phyloP scores from a whole-genome alignment of 208 protist species.

The Acanthamoeba castellanii region DNA sequence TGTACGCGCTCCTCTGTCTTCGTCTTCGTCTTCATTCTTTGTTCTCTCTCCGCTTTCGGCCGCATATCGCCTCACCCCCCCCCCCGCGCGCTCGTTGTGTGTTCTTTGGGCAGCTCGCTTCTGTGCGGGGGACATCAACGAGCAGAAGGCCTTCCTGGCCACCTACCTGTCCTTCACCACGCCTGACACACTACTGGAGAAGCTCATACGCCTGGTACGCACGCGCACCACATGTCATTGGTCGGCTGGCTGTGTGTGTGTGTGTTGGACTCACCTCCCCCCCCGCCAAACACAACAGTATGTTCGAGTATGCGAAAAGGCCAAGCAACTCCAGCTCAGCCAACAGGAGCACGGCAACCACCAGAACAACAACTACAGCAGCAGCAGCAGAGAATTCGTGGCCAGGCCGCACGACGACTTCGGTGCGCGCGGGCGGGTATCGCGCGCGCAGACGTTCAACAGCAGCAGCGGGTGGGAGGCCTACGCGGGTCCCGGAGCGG shows the following conservation, averaged over 20 bases:
- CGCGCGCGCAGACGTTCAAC: too few species aligned
- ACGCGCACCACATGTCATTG: neutral
- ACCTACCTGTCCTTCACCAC: constrained; percentile 70
- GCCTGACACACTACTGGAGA: neutral
- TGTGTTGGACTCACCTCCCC: neutral
- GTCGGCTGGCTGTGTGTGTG: neutral
- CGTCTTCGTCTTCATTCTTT: too few species aligned
- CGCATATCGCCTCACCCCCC: too few species aligned
- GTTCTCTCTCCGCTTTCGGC: too few species aligned
- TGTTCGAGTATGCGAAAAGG: neutral
- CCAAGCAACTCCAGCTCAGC: neutral
- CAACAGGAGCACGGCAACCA: too few species aligned
- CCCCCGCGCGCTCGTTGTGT: neutral
- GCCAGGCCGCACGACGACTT: too few species aligned
- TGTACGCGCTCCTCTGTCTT: neutral
- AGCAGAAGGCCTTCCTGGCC: constrained; percentile 49
- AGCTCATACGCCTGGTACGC: constrained; percentile 26
- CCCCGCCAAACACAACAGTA: neutral
- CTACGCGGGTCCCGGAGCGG: too few species aligned
- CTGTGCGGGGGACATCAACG: constrained; percentile 22
- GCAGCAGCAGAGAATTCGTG: too few species aligned
- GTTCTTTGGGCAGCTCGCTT: neutral
- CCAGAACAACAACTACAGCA: too few species aligned
- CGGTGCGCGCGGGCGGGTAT: too few species aligned
- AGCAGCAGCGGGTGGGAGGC: too few species aligned